Evolutionary conservation across 352 stramenopile genomes (phyloP), one percentile per base, ranked within the genome.

Genomic region (Phytophthora pluvialis): DNA sequence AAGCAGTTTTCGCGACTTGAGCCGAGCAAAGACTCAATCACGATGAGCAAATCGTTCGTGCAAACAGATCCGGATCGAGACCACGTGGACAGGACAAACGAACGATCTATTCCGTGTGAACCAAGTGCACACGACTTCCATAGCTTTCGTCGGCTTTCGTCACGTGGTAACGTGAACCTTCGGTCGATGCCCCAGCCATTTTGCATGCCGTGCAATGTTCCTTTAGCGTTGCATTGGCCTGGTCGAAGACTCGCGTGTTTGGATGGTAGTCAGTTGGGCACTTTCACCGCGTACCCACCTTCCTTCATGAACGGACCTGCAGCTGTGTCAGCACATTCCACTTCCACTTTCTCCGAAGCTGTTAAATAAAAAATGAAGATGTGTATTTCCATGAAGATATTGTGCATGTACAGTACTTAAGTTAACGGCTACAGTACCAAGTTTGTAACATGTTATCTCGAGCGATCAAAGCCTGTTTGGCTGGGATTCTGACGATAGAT

Each of bases 401-500:
- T 21, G 21, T n/a, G n/a, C n/a, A n/a, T n/a, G n/a, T n/a, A n/a
- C n/a, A n/a, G 21, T 21, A 21, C 21, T 21, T 21, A 21, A 2
- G 21, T 21, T n/a, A n/a, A 15, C n/a, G 38, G 38, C 11, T 44
- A n/a, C 38, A 43, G 36, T 43, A 21, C 21, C 36, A 42, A 21
- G 13, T 21, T 7, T 21, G 36, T 21, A 39, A 4, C 36, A 43
- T 21, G 21, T 21, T 21, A 21, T 21, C 21, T 2, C 21, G 21
- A 21, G 21, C 21, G 21, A 21, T 21, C 21, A 21, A 21, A 21
- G 21, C 21, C 9, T 21, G 21, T 26, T 44, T 44, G 38, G 16
- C 29, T 21, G 16, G 12, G 36, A 48, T 42, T 47, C 33, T 65
- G 29, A 13, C 47, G 57, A 65, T 45, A 51, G 57, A 65, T 59